Percentiles rank a stretch among this genome's conserved stretches.
Evolutionary conservation across 2,329 filamentous ascomycete genomes (phyloP).

Genomic region (Harringtonia lauricola): DNA sequence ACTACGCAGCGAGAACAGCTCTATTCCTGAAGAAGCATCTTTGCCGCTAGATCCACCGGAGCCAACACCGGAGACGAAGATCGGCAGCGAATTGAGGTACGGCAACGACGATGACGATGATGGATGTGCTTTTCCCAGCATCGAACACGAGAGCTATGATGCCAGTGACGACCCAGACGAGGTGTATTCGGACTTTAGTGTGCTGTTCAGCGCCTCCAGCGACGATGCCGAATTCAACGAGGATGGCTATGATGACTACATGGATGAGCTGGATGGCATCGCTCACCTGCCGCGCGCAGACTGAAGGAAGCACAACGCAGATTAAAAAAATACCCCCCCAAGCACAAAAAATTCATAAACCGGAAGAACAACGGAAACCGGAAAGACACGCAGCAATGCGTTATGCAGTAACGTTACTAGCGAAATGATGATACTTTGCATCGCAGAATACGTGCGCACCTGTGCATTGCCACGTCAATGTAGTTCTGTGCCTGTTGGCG

Average conservation of each 20-base stretch:
- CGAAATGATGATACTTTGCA: background rate
- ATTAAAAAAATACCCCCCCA: background rate
- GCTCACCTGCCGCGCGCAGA: slow-evolving; percentile 27
- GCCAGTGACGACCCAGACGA: slow-evolving; percentile 26
- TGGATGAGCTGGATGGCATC: slow-evolving; percentile 45
- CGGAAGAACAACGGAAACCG: background rate
- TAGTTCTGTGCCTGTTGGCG: no score
- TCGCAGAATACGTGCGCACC: background rate
- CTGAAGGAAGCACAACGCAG: background rate
- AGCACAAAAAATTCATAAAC: background rate
- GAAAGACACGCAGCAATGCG: background rate
- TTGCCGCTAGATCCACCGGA: no score
- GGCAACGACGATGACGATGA: slow-evolving; percentile 32
- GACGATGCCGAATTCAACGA: slow-evolving; percentile 18
- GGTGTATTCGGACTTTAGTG: slow-evolving; percentile 44
- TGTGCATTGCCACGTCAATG: no score
- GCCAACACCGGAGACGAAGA: background rate
- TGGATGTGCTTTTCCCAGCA: slow-evolving; percentile 30
- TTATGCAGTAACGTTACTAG: background rate
- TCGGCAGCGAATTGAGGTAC: slow-evolving; percentile 3
- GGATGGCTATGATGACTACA: slow-evolving; percentile 38
- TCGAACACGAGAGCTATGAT: slow-evolving; percentile 33
- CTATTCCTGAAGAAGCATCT: no score
- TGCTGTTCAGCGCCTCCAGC: slow-evolving; percentile 31
- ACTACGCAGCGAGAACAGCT: no score